These are phyloP conservation scores for Calonectria pteridis DNA, from an alignment of 2,329 filamentous ascomycete species.

Conservation along the genomic window DNA sequence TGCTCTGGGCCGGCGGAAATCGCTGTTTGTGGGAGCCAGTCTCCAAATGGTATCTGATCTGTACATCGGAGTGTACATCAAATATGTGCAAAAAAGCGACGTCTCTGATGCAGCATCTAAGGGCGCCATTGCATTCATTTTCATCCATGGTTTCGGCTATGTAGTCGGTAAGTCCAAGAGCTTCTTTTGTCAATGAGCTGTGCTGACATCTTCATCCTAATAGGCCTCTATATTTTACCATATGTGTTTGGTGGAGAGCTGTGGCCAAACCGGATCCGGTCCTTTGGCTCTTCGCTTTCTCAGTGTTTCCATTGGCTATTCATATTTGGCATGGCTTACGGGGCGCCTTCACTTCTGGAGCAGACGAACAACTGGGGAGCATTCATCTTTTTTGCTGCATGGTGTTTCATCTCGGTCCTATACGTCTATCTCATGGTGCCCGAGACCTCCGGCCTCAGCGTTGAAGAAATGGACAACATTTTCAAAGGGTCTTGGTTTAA, in stretches of 20 bases:
- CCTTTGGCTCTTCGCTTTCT: constrained; percentile 53
- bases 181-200: neutral
- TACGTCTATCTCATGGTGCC: constrained; percentile 56
- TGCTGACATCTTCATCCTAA: neutral
- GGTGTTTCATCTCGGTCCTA: constrained; percentile 51
- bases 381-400: constrained; percentile 53
- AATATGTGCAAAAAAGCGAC: constrained; percentile 45
- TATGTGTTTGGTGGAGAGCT: constrained; percentile 60
- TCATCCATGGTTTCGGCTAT: constrained; percentile 60
- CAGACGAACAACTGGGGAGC: constrained; percentile 56
- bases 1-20: constrained; percentile 55
- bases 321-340: constrained; percentile 53
- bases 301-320: constrained; percentile 51
- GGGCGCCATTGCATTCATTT: constrained; percentile 57
- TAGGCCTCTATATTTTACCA: constrained; percentile 52
- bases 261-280: constrained; percentile 59
- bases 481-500: constrained; percentile 50
- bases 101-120: constrained; percentile 45
- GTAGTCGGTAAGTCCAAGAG: constrained; percentile 46
- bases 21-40: constrained; percentile 49
- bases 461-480: constrained; percentile 54
- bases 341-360: constrained; percentile 50
- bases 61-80: constrained; percentile 56
- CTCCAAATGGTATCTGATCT: constrained; percentile 56
- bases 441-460: constrained; percentile 52